phyloP scores from a whole-genome alignment of 495 filamentous ascomycete genomes.

The Niebla homalea region DNA sequence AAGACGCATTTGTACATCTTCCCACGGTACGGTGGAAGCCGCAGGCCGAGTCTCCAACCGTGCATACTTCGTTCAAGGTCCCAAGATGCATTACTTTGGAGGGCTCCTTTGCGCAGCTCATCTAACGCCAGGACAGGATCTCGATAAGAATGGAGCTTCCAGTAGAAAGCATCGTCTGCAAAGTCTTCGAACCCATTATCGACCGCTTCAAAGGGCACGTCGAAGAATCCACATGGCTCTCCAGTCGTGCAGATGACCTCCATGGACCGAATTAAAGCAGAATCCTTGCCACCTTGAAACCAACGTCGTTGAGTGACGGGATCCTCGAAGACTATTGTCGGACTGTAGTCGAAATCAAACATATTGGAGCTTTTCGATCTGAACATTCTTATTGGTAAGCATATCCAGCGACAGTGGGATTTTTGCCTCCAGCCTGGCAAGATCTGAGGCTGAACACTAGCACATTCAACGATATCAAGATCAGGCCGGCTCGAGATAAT shows the following conservation, averaged over 20 bases:
- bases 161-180: no score
- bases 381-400: background rate
- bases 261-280: background rate
- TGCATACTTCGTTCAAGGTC: background rate
- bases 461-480: background rate
- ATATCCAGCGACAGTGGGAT: background rate
- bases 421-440: background rate
- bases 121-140: no score
- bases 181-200: background rate
- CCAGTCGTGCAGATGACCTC: background rate
- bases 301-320: background rate
- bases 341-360: background rate
- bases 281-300: background rate
- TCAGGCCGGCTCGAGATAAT: background rate
- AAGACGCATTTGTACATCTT: background rate
- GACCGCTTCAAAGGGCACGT: background rate
- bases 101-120: no score
- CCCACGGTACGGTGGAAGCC: background rate
- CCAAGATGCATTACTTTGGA: background rate
- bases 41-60: background rate
- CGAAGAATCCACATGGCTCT: background rate
- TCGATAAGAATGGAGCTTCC: no score
- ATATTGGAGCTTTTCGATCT: background rate
- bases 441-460: background rate
- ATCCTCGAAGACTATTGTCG: background rate